Evolutionary conservation across 306 rosid species (phyloP).

Genomic region (Prinsepia uniflora): DNA sequence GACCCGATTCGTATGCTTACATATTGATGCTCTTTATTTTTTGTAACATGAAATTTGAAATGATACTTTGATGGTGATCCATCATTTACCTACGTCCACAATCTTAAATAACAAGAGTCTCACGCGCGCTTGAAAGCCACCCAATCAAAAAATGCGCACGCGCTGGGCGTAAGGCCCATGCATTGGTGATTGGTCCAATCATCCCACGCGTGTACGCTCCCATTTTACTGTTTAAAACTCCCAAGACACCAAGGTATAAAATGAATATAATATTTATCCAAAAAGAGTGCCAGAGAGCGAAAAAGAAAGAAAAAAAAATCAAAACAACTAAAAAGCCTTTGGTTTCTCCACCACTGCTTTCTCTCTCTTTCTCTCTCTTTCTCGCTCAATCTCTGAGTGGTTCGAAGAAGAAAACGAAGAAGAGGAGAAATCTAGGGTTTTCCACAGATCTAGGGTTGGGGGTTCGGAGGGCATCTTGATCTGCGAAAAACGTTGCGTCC

Average conservation of each 20-base stretch:
- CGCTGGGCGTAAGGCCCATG: background rate
- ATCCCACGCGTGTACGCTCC: constrained; percentile 1
- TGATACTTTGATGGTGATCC: background rate
- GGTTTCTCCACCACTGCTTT: constrained; percentile 48
- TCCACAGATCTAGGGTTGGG: constrained; percentile 51
- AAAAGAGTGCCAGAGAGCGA: constrained; percentile 26
- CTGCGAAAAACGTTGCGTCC: constrained; percentile 18
- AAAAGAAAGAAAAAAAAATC: background rate
- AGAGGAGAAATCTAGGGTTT: constrained; percentile 33
- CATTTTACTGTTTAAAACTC: background rate
- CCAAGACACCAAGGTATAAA: background rate
- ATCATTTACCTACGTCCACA: background rate
- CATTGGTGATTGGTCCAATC: background rate
- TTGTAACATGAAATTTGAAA: too few relatives aligned
- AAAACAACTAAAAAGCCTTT: constrained; percentile 17
- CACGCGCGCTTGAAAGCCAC: background rate
- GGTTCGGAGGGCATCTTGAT: constrained; percentile 41
- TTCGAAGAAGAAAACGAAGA: constrained; percentile 21
- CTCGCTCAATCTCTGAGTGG: constrained; percentile 17
- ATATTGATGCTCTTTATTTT: too few relatives aligned
- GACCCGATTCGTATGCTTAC: too few relatives aligned
- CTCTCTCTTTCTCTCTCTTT: constrained; percentile 13
- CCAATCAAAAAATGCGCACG: constrained; percentile 1
- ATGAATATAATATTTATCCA: constrained; percentile 9
- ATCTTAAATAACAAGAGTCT: background rate